A percentile compares a stretch with the other conserved stretches of the same genome.
These are phyloP conservation scores for Chaetomiaceae sp. DNA, from an alignment of 2,329 filamentous ascomycete species.

Conservation along the genomic window DNA sequence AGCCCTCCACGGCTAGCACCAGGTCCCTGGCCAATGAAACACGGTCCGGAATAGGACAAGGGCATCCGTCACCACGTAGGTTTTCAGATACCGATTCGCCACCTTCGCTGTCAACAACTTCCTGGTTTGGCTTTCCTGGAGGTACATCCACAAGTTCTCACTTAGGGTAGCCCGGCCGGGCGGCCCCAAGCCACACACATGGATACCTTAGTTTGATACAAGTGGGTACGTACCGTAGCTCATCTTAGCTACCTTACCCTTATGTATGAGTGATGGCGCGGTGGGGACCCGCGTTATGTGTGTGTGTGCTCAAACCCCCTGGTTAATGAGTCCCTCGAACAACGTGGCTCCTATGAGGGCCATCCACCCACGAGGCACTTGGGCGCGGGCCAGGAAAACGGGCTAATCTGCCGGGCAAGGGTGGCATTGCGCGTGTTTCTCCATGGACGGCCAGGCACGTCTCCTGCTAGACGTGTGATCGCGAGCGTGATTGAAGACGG, in stretches of 20 bases:
- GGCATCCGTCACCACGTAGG: slow-evolving; percentile 1
- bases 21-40: slow-evolving; percentile 17
- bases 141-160: too few species aligned
- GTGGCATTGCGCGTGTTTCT: slow-evolving; percentile 13
- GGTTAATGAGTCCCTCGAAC: slow-evolving; percentile 31
- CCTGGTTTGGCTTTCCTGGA: too few species aligned
- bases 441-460: slow-evolving; percentile 11
- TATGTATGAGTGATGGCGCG: slow-evolving; percentile 17
- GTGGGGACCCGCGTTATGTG: slow-evolving; percentile 18
- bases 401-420: slow-evolving; percentile 28
- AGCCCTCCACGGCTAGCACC: slow-evolving; percentile 8
- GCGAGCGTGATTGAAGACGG: slow-evolving; percentile 18
- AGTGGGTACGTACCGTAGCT: background rate
- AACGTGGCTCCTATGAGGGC: slow-evolving; percentile 34
- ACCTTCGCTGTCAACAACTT: slow-evolving; percentile 14
- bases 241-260: background rate
- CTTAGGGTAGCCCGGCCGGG: too few species aligned
- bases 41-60: slow-evolving; percentile 4
- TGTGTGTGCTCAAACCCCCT: slow-evolving; percentile 22
- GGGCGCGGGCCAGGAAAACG: slow-evolving; percentile 23
- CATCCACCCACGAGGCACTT: slow-evolving; percentile 19
- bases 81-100: slow-evolving; percentile 14
- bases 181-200: background rate
- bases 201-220: too few species aligned
- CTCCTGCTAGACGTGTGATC: slow-evolving; percentile 22